Evolutionary conservation across 2,329 filamentous ascomycete genomes (phyloP).

Genomic region (Botrytis deweyae): DNA sequence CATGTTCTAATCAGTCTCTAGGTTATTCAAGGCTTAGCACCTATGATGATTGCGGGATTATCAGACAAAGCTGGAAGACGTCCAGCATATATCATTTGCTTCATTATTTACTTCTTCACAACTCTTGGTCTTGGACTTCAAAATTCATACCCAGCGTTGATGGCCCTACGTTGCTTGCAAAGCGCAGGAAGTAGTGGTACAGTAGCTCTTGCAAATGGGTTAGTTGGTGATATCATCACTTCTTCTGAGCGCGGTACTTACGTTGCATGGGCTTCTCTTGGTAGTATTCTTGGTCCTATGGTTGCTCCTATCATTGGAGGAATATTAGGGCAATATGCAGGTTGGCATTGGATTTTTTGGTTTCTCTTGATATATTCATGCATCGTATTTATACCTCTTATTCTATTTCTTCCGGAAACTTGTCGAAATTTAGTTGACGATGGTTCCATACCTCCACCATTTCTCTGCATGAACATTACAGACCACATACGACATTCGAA

Average conservation of each 20-base stretch:
- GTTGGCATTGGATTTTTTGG: not conserved
- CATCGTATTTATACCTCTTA: slow-evolving; percentile 22
- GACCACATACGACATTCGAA: slow-evolving; percentile 40
- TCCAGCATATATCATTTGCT: not conserved
- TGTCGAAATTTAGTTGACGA: slow-evolving; percentile 30
- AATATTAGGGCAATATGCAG: not conserved
- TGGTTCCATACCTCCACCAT: slow-evolving; percentile 51
- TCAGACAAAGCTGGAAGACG: not conserved
- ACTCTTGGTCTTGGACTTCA: not conserved
- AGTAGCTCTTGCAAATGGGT: not conserved
- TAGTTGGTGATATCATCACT: not conserved
- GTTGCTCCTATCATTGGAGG: not conserved
- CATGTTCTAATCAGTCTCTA: not conserved
- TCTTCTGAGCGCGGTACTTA: not conserved
- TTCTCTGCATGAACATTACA: slow-evolving; percentile 55
- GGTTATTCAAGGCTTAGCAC: not conserved
- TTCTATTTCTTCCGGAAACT: slow-evolving; percentile 32
- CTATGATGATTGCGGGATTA: not conserved
- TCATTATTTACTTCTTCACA: not conserved
- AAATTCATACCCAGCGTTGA: not conserved
- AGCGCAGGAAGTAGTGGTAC: not conserved
- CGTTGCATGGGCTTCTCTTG: slow-evolving; percentile 2
- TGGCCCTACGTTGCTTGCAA: not conserved
- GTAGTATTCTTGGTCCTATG: not conserved
- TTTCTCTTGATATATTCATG: not conserved